A percentile compares a stretch with the other conserved stretches of the same genome.
These are phyloP conservation scores for Crucibulum parvulum DNA, from an alignment of 1,284 basidiomycete genomes.

Conservation along the genomic window DNA sequence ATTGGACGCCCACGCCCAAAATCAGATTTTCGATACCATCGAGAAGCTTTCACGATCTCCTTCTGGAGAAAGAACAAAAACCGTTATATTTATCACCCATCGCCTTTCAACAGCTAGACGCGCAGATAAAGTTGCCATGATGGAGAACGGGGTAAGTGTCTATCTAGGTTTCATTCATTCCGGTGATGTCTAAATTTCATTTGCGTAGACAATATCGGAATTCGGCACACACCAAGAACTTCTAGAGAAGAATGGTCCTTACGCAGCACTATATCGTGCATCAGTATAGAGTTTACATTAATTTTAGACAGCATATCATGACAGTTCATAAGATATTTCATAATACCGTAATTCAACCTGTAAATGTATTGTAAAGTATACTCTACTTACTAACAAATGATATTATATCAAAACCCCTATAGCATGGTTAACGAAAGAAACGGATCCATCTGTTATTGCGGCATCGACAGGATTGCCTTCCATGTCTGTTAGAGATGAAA, in stretches of 20 bases:
- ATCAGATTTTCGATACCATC: slow-evolving; percentile 78
- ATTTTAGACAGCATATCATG: slow-evolving; percentile 6
- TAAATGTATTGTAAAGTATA: neutral
- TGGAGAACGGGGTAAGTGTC: slow-evolving; percentile 76
- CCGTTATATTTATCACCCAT: slow-evolving; percentile 86
- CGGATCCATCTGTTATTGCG: slow-evolving; percentile 62
- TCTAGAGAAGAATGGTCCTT: slow-evolving; percentile 64
- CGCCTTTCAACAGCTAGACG: slow-evolving; percentile 79
- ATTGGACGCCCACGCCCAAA: slow-evolving; percentile 82
- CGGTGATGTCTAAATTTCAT: slow-evolving; percentile 9
- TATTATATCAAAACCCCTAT: slow-evolving; percentile 51
- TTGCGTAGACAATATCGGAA: slow-evolving; percentile 72
- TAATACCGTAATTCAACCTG: slow-evolving; percentile 14
- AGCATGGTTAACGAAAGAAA: slow-evolving; percentile 70
- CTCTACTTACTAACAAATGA: slow-evolving; percentile 10
- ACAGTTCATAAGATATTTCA: slow-evolving; percentile 11
- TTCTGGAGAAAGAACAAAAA: slow-evolving; percentile 64
- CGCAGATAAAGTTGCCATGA: slow-evolving; percentile 86
- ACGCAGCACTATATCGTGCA: slow-evolving; percentile 74
- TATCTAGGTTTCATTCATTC: slow-evolving; percentile 10
- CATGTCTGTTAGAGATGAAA: slow-evolving; percentile 46
- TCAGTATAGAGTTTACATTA: slow-evolving; percentile 51
- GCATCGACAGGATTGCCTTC: slow-evolving; percentile 70
- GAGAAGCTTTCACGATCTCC: slow-evolving; percentile 63
- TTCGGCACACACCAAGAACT: slow-evolving; percentile 83